A percentile compares a stretch with the other conserved stretches of the same genome.
These are phyloP conservation scores for Boletus sp. DNA, from an alignment of 1,284 basidiomycete species.

Conservation along the genomic window DNA sequence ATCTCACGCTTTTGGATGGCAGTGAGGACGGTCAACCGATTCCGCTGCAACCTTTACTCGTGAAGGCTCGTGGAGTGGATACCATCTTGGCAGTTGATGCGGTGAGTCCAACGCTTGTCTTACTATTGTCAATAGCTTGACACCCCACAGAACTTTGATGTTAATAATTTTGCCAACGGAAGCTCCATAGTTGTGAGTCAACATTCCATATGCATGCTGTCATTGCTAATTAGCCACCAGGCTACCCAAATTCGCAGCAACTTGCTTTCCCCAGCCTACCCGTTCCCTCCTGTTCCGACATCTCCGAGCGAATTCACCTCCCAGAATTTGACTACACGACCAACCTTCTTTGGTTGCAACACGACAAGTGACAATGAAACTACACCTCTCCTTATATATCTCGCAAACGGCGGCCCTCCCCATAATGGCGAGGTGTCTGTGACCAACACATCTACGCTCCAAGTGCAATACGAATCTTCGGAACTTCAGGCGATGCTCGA, in stretches of 20 bases:
- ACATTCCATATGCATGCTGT: not conserved
- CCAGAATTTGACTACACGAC: constrained; percentile 41
- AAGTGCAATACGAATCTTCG: constrained; percentile 20
- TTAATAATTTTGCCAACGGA: constrained; percentile 44
- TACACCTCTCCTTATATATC: constrained; percentile 43
- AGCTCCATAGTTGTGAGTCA: constrained; percentile 46
- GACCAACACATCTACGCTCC: constrained; percentile 49
- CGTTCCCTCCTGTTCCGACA: constrained; percentile 48
- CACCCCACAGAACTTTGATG: constrained; percentile 31
- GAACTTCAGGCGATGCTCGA: constrained; percentile 46
- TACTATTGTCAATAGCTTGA: not conserved
- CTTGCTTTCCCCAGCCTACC: constrained; percentile 43
- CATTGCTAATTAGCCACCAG: constrained; percentile 25
- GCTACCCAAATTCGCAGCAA: constrained; percentile 44
- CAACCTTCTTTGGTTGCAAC: constrained; percentile 53
- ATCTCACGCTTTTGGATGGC: constrained; percentile 46
- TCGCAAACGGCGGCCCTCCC: constrained; percentile 50
- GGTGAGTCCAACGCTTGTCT: constrained; percentile 30
- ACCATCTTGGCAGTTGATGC: constrained; percentile 58
- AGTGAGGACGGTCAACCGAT: constrained; percentile 49
- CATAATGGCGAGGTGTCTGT: constrained; percentile 41
- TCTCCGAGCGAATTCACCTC: constrained; percentile 36
- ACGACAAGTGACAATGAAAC: constrained; percentile 20
- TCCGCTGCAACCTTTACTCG: constrained; percentile 58
- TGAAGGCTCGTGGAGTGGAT: constrained; percentile 54